Evolutionary conservation across 169 alveolate species (phyloP).

Genomic region (Eimeria praecox): DNA sequence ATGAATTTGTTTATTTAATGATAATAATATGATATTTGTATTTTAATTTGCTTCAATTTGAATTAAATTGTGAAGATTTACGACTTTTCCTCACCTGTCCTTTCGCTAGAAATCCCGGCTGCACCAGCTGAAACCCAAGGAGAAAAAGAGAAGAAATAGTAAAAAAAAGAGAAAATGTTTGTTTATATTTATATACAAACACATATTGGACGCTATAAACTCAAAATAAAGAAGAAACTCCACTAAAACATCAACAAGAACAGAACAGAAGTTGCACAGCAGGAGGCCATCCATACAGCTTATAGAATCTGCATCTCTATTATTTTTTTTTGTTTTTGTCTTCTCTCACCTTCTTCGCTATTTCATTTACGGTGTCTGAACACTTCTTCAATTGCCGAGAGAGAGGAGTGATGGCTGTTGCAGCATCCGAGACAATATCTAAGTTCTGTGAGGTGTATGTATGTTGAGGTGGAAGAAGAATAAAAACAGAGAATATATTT

Average conservation of each 20-base stretch:
- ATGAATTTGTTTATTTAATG: neutral
- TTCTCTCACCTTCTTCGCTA: constrained; percentile 3
- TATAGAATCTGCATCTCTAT: too few relatives aligned
- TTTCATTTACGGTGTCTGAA: constrained; percentile 10
- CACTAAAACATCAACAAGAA: neutral
- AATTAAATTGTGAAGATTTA: neutral
- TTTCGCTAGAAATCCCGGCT: constrained; percentile 30
- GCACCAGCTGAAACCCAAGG: neutral
- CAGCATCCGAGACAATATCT: neutral
- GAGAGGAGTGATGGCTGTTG: neutral
- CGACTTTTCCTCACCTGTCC: neutral
- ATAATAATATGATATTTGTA: neutral
- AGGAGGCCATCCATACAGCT: too few relatives aligned
- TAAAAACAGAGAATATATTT: too few relatives aligned
- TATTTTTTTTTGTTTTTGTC: neutral
- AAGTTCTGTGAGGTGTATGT: too few relatives aligned
- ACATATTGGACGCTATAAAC: too few relatives aligned
- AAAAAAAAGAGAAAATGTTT: neutral
- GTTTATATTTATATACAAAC: neutral
- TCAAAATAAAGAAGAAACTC: neutral
- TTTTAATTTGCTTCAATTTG: neutral
- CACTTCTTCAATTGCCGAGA: neutral
- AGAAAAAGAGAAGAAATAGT: neutral
- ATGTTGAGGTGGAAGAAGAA: too few relatives aligned
- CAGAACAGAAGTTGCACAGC: too few relatives aligned